Evolutionary conservation across 1,284 basidiomycete species (phyloP), one percentile per base, ranked within the genome.

Genomic region (Tilletia walkeri): DNA sequence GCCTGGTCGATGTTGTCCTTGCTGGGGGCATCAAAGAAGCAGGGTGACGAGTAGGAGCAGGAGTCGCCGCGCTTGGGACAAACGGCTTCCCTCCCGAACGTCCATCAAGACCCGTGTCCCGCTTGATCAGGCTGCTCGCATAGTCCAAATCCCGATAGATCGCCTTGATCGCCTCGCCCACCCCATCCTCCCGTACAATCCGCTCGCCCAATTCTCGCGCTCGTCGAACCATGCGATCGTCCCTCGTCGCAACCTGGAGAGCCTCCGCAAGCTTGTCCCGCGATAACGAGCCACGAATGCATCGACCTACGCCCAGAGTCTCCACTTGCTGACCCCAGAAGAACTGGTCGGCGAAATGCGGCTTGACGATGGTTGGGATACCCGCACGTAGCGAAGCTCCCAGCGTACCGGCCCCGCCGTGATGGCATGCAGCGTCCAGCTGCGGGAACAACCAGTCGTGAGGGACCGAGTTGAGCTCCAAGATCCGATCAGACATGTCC

Each of bases 291-390:
- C 56, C 56, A 74, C 91, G 89, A 50, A 97, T 90, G 68, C 90
- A 89, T 47, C 89, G 87, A 39, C 95, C 95, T 65, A 97, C 90
- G 49, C 94, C 94, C 47, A 99, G 87, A 3, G 92, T 92, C 84
- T 97, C 94, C 24, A 90, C 88, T 87, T 90, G 90, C 30, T 90
- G 85, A 94, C 92, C 93, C 93, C 94, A 98, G 85, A 98, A 97
- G 84, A 91, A 94, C 81, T 99, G 90, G 84, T 96, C 95, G 6
- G 95, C 95, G 79, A 98, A 98, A 88, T 96, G 99, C 0, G 95
- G 95, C 76, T 91, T 92, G 82, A 99, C 94, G 78, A 99, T 92
- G 0, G 94, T 98, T 0, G 95, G 95, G 72, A 95, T 90, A 6
- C 94, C 93, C 70, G 93, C 93, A 79, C 89, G 84, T n/a, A 97